phyloP scores from a whole-genome alignment of 1,284 basidiomycete species.

The Rhodotorula glutinis region DNA sequence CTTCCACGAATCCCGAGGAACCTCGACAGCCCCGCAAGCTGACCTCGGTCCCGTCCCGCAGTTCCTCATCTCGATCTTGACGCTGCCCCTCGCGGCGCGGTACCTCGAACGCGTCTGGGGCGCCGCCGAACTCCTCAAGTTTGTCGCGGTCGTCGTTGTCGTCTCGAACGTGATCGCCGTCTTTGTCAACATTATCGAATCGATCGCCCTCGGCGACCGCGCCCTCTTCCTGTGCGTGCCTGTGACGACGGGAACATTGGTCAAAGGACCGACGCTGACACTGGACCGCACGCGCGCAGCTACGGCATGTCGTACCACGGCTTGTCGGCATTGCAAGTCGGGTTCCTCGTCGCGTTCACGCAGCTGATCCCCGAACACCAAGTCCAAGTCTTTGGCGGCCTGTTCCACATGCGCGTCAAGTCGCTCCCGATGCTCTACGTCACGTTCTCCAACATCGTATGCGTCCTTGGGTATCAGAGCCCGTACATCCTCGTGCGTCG shows the following conservation, averaged over 20 bases:
- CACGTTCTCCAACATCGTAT: conserved; percentile 83
- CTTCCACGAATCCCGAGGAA: no score
- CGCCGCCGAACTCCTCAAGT: conserved; percentile 76
- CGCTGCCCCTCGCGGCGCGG: conserved; percentile 75
- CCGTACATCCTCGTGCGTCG: conserved; percentile 71
- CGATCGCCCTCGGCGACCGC: conserved; percentile 61
- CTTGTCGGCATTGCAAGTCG: conserved; percentile 85
- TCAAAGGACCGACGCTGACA: no score
- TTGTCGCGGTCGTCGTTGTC: conserved; percentile 74
- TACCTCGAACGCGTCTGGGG: conserved; percentile 96
- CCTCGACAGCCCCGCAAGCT: no score
- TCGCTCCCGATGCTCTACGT: conserved; percentile 90
- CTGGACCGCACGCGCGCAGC: conserved; percentile 53
- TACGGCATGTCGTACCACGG: conserved; percentile 87
- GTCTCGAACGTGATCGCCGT: conserved; percentile 82
- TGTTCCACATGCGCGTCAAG: conserved; percentile 86
- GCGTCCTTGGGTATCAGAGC: conserved; percentile 80
- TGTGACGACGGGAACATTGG: no score
- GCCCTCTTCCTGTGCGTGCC: conserved; percentile 68
- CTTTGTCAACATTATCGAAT: conserved; percentile 76
- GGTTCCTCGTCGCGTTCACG: conserved; percentile 89
- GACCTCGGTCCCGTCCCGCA: no score
- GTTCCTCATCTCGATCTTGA: conserved; percentile 72
- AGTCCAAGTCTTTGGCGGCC: conserved; percentile 76
- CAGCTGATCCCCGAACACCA: conserved; percentile 97